phyloP scores from a whole-genome alignment of 129 eudicot species.

The Rutidosis leptorrhynchoides region DNA sequence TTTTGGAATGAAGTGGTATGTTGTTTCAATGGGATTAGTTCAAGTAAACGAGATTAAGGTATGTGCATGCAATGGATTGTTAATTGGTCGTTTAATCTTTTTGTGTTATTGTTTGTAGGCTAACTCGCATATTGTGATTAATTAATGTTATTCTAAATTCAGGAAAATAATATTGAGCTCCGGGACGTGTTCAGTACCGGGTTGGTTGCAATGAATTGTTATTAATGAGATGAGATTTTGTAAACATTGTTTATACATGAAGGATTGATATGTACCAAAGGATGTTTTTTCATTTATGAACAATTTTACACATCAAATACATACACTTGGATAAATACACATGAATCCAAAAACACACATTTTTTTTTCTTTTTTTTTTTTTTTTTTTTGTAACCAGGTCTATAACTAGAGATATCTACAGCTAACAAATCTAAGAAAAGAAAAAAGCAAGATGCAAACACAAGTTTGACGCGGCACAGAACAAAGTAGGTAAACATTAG shows the following conservation, averaged over 20 bases:
- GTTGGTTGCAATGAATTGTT: slow-evolving; percentile 12
- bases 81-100: neutral
- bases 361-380: slow-evolving; percentile 10
- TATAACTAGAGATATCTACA: slow-evolving; percentile 1
- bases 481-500: neutral
- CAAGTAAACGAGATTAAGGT: slow-evolving; percentile 33
- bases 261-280: neutral
- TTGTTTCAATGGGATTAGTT: slow-evolving; percentile 16
- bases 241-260: slow-evolving; percentile 13
- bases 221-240: slow-evolving; percentile 13
- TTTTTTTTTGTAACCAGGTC: slow-evolving; percentile 5
- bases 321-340: slow-evolving; percentile 21
- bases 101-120: neutral
- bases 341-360: neutral
- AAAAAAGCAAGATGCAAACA: neutral
- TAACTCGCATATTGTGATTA: slow-evolving; percentile 7
- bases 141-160: neutral
- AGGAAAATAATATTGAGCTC: slow-evolving; percentile 2
- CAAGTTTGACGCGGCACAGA: slow-evolving; percentile 15
- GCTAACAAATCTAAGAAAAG: slow-evolving; percentile 4
- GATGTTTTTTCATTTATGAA: slow-evolving; percentile 14
- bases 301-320: neutral
- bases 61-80: neutral
- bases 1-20: slow-evolving; percentile 29
- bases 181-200: neutral